phyloP scores from a whole-genome alignment of 495 filamentous ascomycete species.

The Penicillium cosmopolitanum region DNA sequence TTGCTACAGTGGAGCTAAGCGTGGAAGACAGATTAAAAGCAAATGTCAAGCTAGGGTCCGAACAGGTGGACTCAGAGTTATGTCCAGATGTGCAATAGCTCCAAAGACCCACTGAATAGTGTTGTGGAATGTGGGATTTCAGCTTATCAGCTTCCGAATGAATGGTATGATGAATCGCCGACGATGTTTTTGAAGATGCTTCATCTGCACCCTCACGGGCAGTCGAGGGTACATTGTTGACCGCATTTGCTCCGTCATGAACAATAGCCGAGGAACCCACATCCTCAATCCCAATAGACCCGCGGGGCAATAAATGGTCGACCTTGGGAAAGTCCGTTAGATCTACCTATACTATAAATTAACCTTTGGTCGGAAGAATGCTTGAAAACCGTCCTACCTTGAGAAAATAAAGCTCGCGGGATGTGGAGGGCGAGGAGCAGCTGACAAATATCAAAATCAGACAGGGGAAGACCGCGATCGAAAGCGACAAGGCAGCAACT shows the following conservation, averaged over 20 bases:
- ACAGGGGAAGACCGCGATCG: conserved; percentile 4
- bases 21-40: conserved; percentile 11
- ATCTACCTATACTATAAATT: conserved; percentile 6
- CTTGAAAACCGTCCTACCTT: conserved; percentile 1
- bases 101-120: conserved; percentile 7
- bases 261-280: neutral
- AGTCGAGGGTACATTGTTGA: neutral
- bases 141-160: conserved; percentile 1
- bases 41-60: conserved; percentile 8
- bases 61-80: conserved; percentile 1
- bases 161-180: neutral
- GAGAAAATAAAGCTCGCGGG: conserved; percentile 7
- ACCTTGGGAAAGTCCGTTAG: conserved; percentile 6
- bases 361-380: too few species aligned
- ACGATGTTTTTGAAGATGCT: neutral
- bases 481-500: conserved; percentile 6
- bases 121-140: conserved; percentile 4
- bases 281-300: conserved; percentile 2
- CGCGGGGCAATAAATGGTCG: neutral
- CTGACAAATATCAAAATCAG: conserved; percentile 8
- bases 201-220: neutral
- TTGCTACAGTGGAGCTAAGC: neutral
- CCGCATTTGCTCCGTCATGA: too few species aligned
- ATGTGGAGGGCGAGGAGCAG: conserved; percentile 9
- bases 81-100: conserved; percentile 11